phyloP scores from a whole-genome alignment of 768 basidiomycete species.

The Pleurotus eryngii region DNA sequence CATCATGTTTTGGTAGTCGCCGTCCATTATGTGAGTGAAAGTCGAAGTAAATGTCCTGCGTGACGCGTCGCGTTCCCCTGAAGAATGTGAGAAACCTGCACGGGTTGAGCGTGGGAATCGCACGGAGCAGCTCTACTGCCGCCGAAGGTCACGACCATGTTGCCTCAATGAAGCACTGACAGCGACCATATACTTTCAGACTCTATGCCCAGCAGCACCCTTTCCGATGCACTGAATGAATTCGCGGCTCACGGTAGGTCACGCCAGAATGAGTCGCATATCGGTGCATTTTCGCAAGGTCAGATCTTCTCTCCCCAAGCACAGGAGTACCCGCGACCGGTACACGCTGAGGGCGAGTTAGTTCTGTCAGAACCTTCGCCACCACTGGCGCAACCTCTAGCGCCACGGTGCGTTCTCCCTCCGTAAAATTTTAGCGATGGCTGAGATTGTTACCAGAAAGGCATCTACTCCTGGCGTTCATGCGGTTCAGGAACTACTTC shows the following conservation, averaged over 20 bases:
- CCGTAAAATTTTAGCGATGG: background rate
- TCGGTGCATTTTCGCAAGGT: slow-evolving; percentile 3
- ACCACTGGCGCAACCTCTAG: slow-evolving; percentile 15
- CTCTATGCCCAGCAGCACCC: slow-evolving; percentile 65
- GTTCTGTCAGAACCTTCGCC: slow-evolving; percentile 48
- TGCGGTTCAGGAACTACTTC: slow-evolving; percentile 58
- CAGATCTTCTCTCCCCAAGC: slow-evolving; percentile 24
- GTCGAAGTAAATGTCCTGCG: slow-evolving; percentile 17
- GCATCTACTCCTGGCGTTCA: slow-evolving; percentile 34
- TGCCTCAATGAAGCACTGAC: background rate
- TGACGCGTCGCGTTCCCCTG: slow-evolving; percentile 42
- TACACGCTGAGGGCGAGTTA: slow-evolving; percentile 63
- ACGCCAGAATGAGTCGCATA: slow-evolving; percentile 20
- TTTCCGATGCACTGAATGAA: slow-evolving; percentile 78
- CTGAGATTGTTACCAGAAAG: slow-evolving; percentile 18
- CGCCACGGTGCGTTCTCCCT: slow-evolving; percentile 30
- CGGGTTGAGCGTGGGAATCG: too few species aligned
- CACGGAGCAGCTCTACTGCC: too few species aligned
- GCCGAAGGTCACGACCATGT: too few species aligned
- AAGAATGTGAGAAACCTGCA: too few species aligned
- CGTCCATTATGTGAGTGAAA: slow-evolving; percentile 38
- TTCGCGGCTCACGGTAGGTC: slow-evolving; percentile 45
- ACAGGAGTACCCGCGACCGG: slow-evolving; percentile 41
- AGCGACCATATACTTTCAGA: slow-evolving; percentile 8
- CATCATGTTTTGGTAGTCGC: slow-evolving; percentile 48